Base-by-base conservation (phyloP, 306 rosid genomes). In the Sicyos edulis region DNA sequence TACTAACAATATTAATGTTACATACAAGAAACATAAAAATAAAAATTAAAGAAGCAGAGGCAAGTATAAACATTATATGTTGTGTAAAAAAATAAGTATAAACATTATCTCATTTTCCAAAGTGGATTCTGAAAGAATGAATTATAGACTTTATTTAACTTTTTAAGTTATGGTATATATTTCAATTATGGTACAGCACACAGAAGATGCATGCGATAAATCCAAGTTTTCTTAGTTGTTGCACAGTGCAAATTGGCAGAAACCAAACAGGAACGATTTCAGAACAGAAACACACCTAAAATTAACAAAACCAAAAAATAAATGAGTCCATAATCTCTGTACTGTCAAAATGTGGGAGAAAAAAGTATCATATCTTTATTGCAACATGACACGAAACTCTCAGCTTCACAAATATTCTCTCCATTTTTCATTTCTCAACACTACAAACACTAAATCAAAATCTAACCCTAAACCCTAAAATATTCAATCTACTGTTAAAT, bases 261-360 rank as follows among this genome's bases (percentile, higher is more conserved):
- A 64, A 63, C 6, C 22, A 62, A 62, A 60, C 29, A 26, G 29
- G 29, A 26, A 26, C 29, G 3, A 22, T 24, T 24, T 59, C 42
- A 59, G 37, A 29, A 26, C 29, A 26, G 29, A 26, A 26, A 26
- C 29, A 3, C 29, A 26, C 29, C 29, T 26, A 26, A 26, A 26
- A 26, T 26, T 26, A 37, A 37, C 45, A 40, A 40, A 40, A 40
- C 8, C 9, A 40, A 40, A 7, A 40, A 40, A 37, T 32, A 37
- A 6, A 40, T 0, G 20, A 60, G 67, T 61, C 15, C 51, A 37
- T 37, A 63, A 16, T 26, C 29, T 32, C 26, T 63, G 34, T 44
- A 65, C 71, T 10, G 32, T 7, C n/a, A 26, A 65, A 11, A 65
- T 65, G 71, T 65, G 6, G 29, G 71, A 65, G 71, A 3, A 63